Conservation (phyloP, 371 early-diverging fungal genomes). For the Gilbertella persicaria region DNA sequence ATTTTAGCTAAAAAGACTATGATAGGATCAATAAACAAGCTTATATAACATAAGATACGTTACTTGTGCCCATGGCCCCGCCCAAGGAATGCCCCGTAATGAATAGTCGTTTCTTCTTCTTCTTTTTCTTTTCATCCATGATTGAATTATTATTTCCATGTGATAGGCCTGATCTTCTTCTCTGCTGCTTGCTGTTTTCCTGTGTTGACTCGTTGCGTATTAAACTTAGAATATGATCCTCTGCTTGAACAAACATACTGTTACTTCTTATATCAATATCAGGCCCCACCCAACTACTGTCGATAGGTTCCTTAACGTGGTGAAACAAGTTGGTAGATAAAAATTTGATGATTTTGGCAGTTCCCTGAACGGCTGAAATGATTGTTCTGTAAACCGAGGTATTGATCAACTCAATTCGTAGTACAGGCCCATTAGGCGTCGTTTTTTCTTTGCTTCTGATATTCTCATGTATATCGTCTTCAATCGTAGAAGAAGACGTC, state of each 20-base stretch:
- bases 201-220: constrained; percentile 4
- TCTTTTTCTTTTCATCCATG: constrained; percentile 5
- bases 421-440: constrained; percentile 8
- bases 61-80: constrained; percentile 48
- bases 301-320: constrained; percentile 50
- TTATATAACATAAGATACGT: too few species aligned
- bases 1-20: constrained; percentile 60
- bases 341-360: constrained; percentile 32
- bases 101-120: constrained; percentile 34
- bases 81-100: constrained; percentile 52
- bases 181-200: neutral
- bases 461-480: constrained; percentile 1
- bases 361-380: constrained; percentile 37
- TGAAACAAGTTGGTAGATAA: constrained; percentile 30
- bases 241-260: constrained; percentile 46
- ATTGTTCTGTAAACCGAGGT: constrained; percentile 43
- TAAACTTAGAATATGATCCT: constrained; percentile 35
- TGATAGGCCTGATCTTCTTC: constrained; percentile 18
- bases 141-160: constrained; percentile 6
- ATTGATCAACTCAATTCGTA: constrained; percentile 39
- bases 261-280: constrained; percentile 35
- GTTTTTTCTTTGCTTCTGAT: constrained; percentile 2
- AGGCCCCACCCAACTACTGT: constrained; percentile 42
- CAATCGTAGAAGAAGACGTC: neutral
- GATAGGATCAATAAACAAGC: too few species aligned